phyloP scores from a whole-genome alignment of 306 rosid species.

The Lathyrus aphaca region DNA sequence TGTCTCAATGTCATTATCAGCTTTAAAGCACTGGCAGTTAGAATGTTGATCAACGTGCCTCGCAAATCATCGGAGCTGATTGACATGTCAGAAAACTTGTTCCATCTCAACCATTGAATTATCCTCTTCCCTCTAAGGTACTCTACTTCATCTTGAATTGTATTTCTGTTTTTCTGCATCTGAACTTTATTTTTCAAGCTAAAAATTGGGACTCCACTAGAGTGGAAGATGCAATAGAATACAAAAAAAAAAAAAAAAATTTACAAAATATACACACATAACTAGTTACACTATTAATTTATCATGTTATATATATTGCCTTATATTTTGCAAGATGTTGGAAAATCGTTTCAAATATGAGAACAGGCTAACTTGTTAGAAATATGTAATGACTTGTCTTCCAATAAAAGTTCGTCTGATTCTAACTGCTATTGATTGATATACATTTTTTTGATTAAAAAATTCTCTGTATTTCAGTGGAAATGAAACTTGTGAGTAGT shows the following conservation, averaged over 20 bases:
- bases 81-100: background rate
- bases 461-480: background rate
- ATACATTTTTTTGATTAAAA: background rate
- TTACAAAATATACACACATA: background rate
- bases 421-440: background rate
- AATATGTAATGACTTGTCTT: background rate
- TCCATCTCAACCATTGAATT: background rate
- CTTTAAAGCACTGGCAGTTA: background rate
- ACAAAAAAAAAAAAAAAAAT: background rate
- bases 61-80: background rate
- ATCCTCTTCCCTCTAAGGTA: constrained; percentile 9
- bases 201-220: background rate
- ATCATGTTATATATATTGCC: background rate
- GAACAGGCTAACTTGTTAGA: background rate
- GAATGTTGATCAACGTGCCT: background rate
- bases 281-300: background rate
- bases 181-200: background rate
- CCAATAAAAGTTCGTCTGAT: background rate
- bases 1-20: background rate
- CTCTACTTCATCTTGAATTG: constrained; percentile 17
- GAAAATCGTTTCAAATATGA: background rate
- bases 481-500: background rate
- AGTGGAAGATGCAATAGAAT: background rate
- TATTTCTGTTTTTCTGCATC: background rate
- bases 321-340: background rate